Conservation (phyloP, 176 grass and related monocot species). For the Aegilops umbellulata region DNA sequence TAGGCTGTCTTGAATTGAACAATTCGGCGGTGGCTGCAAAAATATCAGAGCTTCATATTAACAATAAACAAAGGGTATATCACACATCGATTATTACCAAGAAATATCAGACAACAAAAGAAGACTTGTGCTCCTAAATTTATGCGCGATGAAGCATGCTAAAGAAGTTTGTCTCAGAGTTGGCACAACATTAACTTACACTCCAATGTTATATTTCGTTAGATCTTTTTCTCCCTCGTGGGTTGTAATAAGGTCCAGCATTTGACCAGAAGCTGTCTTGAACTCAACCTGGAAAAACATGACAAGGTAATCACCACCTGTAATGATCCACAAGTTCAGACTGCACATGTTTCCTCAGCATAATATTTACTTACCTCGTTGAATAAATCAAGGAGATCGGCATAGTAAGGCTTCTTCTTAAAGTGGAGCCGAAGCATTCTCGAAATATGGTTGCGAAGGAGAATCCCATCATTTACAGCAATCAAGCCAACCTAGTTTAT, state of each 20-base stretch:
- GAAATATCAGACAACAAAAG: background rate
- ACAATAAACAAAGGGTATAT: background rate
- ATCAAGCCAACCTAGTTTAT: slow-evolving; percentile 72
- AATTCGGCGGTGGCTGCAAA: slow-evolving; percentile 79
- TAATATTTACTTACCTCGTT: slow-evolving; percentile 64
- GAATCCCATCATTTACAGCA: slow-evolving; percentile 88
- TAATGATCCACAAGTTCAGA: slow-evolving; percentile 8
- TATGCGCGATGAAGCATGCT: background rate
- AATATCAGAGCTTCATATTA: background rate
- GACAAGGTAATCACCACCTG: slow-evolving; percentile 13
- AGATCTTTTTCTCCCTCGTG: slow-evolving; percentile 91
- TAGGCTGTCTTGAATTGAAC: slow-evolving; percentile 98
- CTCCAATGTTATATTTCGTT: slow-evolving; percentile 68
- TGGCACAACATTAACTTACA: slow-evolving; percentile 54
- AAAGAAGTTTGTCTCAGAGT: background rate
- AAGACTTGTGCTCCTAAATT: slow-evolving; percentile 3
- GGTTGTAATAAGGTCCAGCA: slow-evolving; percentile 90
- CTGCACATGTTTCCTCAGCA: background rate
- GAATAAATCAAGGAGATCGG: slow-evolving; percentile 91
- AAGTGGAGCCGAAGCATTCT: slow-evolving; percentile 71
- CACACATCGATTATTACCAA: background rate
- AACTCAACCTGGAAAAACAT: slow-evolving; percentile 72
- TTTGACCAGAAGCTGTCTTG: slow-evolving; percentile 93
- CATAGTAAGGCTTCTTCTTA: slow-evolving; percentile 86
- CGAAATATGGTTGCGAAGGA: slow-evolving; percentile 81